Evolutionary conservation across 129 eudicot species (phyloP), one percentile per base, ranked within the genome.

Genomic region (Flaveria ramosissima): DNA sequence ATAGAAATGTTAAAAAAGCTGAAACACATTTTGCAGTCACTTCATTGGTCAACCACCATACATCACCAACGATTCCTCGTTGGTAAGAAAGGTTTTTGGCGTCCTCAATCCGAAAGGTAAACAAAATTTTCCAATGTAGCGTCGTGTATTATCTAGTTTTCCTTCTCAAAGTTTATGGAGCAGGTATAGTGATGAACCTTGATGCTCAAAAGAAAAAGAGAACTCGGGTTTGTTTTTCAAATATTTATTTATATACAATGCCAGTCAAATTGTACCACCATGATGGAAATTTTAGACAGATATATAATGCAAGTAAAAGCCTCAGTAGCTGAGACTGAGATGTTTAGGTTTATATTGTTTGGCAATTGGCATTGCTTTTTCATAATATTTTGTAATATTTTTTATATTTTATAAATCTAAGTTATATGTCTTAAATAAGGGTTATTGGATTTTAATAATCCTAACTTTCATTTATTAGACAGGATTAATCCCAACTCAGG

Each of bases 11-110:
- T 92, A 17, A 75, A 79, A 71, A 82, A 81, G 71, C 59, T 92
- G 3, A 77, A 50, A 20, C 72, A 79, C 0, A 70, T 92, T 63
- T 67, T 92, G 72, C 81, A 26, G 53, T 92, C 97, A 7, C 97
- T 92, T 77, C 90, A 89, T 46, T 92, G 96, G 97, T 81, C 95
- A 12, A 76, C 82, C 12, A 80, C 59, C 42, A 26, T 82, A 61
- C 84, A 86, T 78, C 86, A 85, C 19, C 84, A 83, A 9, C 86
- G 77, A 66, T 89, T 87, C 55, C 92, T 92, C 64, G 97, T 92
- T 52, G 96, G 89, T n/a, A 77, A 75, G 73, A 92, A 92, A 73
- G 83, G 84, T 68, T 92, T 86, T 32, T 92, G 97, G 97, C 90
- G 97, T n/a, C 97, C 97, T 23, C 70, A 67, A 56, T 43, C 75